Conservation (phyloP, 305 asterid species). For the Rubia peregrina region DNA sequence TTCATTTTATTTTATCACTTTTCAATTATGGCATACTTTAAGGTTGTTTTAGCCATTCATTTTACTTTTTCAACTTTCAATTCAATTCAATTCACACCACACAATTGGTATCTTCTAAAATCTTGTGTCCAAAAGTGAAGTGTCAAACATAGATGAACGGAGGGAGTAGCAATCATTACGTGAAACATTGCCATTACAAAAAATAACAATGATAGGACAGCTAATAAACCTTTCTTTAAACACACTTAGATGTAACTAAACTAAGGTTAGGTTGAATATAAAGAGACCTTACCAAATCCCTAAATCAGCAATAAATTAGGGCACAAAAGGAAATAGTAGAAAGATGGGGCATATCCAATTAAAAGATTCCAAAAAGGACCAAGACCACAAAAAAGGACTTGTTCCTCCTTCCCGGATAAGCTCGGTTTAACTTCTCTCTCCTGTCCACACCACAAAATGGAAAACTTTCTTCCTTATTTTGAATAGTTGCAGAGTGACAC, state of each 20-base stretch:
- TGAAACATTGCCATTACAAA: neutral
- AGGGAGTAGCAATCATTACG: neutral
- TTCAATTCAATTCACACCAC: too few relatives aligned
- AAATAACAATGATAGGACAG: neutral
- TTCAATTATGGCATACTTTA: too few relatives aligned
- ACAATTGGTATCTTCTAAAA: too few relatives aligned
- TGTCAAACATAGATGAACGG: too few relatives aligned
- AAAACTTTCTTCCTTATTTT: neutral
- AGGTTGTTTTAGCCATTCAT: too few relatives aligned
- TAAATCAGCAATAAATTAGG: neutral
- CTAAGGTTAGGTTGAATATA: neutral
- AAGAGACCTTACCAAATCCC: neutral
- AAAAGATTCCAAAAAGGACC: neutral
- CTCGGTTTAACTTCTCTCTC: slow-evolving; percentile 3
- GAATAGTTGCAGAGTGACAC: slow-evolving; percentile 15
- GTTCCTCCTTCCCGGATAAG: slow-evolving; percentile 19
- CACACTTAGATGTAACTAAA: neutral
- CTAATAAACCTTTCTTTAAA: neutral
- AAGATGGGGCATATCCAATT: slow-evolving; percentile 15
- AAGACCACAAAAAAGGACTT: neutral
- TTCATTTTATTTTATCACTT: too few relatives aligned
- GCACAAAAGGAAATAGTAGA: neutral
- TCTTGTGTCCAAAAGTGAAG: too few relatives aligned
- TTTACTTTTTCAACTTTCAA: too few relatives aligned
- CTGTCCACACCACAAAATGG: slow-evolving; percentile 13